These are phyloP conservation scores for Zygnema cylindricum DNA, from an alignment of 139 green algal species.

Conservation along the genomic window DNA sequence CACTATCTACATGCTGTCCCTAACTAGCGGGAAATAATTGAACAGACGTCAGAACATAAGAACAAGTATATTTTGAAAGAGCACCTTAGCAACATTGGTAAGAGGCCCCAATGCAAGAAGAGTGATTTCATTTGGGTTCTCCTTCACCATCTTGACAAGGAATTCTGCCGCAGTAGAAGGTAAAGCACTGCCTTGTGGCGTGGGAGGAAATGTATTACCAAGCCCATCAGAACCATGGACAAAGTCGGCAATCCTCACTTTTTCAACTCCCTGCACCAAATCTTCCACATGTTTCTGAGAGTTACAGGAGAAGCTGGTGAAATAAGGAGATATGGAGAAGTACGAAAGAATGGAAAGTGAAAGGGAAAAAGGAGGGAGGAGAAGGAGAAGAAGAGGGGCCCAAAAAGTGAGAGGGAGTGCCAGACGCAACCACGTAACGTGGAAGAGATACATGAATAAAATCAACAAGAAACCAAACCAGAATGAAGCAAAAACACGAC, in stretches of 20 bases:
- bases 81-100: slow-evolving; percentile 83
- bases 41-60: too few species aligned
- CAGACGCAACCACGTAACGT: too few species aligned
- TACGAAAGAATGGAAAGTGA: not conserved
- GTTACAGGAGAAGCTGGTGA: not conserved
- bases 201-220: slow-evolving; percentile 74
- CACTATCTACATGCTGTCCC: too few species aligned
- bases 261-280: slow-evolving; percentile 64
- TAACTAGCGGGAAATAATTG: too few species aligned
- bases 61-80: too few species aligned
- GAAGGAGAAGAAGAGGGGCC: not conserved
- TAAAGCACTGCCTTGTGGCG: slow-evolving; percentile 32
- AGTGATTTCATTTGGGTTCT: slow-evolving; percentile 65
- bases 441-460: too few species aligned
- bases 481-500: too few species aligned
- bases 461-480: too few species aligned
- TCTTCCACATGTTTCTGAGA: not conserved
- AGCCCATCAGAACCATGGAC: slow-evolving; percentile 89
- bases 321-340: not conserved
- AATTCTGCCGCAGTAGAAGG: slow-evolving; percentile 76
- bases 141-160: slow-evolving; percentile 69
- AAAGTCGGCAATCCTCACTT: slow-evolving; percentile 84
- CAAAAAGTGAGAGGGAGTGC: slow-evolving; percentile 2
- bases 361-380: slow-evolving; percentile 10
- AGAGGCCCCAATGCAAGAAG: slow-evolving; percentile 82